Evolutionary conservation across 108 stramenopile species (phyloP).

Genomic region (Pseudonitzschia pungens): DNA sequence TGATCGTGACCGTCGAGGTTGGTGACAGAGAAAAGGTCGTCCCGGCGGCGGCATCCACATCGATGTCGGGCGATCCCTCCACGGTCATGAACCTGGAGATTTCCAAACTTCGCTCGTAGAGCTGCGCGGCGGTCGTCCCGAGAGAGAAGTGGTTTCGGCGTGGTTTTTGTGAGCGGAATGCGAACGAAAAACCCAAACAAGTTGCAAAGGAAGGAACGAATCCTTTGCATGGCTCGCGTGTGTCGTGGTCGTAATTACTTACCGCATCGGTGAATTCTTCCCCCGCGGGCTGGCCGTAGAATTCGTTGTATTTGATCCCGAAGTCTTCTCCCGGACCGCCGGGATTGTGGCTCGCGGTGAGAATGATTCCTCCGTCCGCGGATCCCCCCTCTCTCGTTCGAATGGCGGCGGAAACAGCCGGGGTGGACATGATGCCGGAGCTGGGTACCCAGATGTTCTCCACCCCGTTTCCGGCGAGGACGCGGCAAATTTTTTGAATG

Average conservation of each 20-base stretch:
- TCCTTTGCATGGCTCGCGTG: neutral
- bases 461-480: constrained; percentile 91
- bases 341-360: constrained; percentile 98
- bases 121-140: no score
- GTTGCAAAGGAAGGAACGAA: no score
- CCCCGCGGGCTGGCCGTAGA: constrained; percentile 94
- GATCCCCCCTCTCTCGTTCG: constrained; percentile 72
- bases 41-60: constrained; percentile 65
- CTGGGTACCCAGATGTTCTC: constrained; percentile 88
- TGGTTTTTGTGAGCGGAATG: no score
- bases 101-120: constrained; percentile 65
- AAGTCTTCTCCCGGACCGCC: constrained; percentile 99
- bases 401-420: constrained; percentile 89
- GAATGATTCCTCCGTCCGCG: constrained; percentile 86
- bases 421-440: constrained; percentile 94
- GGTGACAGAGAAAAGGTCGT: constrained; percentile 59
- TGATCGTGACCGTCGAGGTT: constrained; percentile 77
- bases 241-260: constrained; percentile 45
- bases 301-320: constrained; percentile 97
- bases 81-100: constrained; percentile 70
- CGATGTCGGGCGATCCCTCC: constrained; percentile 52
- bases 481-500: constrained; percentile 89
- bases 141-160: no score
- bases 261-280: constrained; percentile 95
- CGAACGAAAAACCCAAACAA: no score